These are phyloP conservation scores for Clonostachys byssicola DNA, from an alignment of 2,329 filamentous ascomycete species.

Conservation along the genomic window DNA sequence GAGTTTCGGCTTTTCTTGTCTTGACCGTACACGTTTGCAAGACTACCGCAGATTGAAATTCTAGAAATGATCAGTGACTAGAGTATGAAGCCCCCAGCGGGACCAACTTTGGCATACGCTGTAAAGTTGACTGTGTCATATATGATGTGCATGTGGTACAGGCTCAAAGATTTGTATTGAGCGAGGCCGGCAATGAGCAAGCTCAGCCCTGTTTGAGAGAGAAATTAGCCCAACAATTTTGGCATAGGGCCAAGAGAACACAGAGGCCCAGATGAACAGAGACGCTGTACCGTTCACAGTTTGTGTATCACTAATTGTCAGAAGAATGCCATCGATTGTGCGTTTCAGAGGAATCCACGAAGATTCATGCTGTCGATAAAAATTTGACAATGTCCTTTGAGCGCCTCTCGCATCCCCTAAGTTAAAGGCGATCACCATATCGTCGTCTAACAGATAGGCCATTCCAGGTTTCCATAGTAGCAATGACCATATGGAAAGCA, in stretches of 20 bases:
- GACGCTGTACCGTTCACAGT: neutral
- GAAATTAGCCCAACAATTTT: too few relatives aligned
- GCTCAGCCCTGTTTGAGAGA: neutral
- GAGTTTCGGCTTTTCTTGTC: too few relatives aligned
- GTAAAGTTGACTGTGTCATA: neutral
- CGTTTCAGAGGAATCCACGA: neutral
- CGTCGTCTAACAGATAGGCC: too few relatives aligned
- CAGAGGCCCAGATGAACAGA: too few relatives aligned
- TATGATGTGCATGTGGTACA: neutral
- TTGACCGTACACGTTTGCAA: neutral
- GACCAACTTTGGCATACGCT: neutral
- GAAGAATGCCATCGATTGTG: neutral
- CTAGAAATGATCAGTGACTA: neutral
- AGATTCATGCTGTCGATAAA: too few relatives aligned
- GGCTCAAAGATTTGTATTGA: neutral
- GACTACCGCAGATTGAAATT: neutral
- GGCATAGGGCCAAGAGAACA: too few relatives aligned
- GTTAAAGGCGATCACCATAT: too few relatives aligned
- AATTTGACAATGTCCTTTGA: too few relatives aligned
- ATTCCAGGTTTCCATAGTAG: neutral
- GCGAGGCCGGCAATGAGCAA: neutral
- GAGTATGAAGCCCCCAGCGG: too few relatives aligned
- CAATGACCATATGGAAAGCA: neutral
- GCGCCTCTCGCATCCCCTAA: too few relatives aligned
- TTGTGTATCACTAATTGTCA: neutral